Evolutionary conservation across 352 stramenopile species (phyloP).

Genomic region (Lagenidium giganteum): DNA sequence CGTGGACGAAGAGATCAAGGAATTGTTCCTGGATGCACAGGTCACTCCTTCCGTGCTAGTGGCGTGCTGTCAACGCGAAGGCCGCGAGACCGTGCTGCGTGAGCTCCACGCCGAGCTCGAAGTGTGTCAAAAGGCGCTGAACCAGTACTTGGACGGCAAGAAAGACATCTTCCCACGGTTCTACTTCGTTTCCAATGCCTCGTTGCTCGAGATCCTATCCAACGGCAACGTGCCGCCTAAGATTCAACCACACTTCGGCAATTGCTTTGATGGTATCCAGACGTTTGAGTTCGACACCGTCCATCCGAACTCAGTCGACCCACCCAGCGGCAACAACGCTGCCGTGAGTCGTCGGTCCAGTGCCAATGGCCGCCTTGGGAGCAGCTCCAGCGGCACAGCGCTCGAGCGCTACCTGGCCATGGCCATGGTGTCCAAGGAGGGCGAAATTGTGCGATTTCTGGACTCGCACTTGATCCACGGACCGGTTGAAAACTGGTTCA

Average conservation of each 20-base stretch:
- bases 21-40: slow-evolving; percentile 58
- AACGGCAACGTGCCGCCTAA: slow-evolving; percentile 88
- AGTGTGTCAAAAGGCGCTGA: slow-evolving; percentile 94
- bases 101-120: slow-evolving; percentile 89
- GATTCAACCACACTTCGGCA: slow-evolving; percentile 86
- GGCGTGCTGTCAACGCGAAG: slow-evolving; percentile 71
- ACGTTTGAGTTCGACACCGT: slow-evolving; percentile 62
- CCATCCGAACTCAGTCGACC: slow-evolving; percentile 18
- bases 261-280: slow-evolving; percentile 89
- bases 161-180: slow-evolving; percentile 96
- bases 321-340: slow-evolving; percentile 5
- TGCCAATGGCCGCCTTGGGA: slow-evolving; percentile 20
- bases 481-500: slow-evolving; percentile 92
- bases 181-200: slow-evolving; percentile 95
- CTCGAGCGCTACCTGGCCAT: slow-evolving; percentile 68
- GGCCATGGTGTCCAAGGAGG: slow-evolving; percentile 94
- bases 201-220: slow-evolving; percentile 93
- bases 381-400: not conserved
- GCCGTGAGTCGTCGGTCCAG: slow-evolving; percentile 20
- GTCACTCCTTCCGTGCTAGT: slow-evolving; percentile 63
- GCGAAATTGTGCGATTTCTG: slow-evolving; percentile 84
- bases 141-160: slow-evolving; percentile 96
- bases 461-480: slow-evolving; percentile 81
- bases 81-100: slow-evolving; percentile 71
- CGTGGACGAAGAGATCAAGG: slow-evolving; percentile 85